Percentiles rank a stretch among this genome's conserved stretches.
phyloP scores from a whole-genome alignment of 768 basidiomycete genomes.

The Boletus patriciae region DNA sequence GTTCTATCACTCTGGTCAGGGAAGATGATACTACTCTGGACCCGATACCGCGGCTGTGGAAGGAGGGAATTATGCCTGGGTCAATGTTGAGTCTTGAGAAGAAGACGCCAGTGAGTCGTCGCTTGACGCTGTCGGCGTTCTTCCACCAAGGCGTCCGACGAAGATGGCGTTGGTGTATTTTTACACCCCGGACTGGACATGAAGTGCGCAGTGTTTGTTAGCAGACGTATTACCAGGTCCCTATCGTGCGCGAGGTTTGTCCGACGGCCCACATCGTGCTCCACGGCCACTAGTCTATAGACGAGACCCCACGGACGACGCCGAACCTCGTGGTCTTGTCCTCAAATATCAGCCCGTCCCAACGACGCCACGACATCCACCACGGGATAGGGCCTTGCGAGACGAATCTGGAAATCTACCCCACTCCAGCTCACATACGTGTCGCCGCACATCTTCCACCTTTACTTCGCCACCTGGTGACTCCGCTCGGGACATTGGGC shows the following conservation, averaged over 20 bases:
- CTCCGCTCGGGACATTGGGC: not conserved
- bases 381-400: not conserved
- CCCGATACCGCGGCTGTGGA: no score
- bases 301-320: no score
- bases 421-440: no score
- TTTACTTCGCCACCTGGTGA: no score
- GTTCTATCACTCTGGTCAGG: no score
- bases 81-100: not conserved
- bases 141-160: not conserved
- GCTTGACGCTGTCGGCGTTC: not conserved
- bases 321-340: not conserved
- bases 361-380: not conserved
- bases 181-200: no score
- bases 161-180: not conserved
- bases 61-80: not conserved
- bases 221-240: no score
- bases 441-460: not conserved
- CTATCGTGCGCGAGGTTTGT: no score
- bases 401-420: not conserved
- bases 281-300: not conserved
- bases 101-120: no score
- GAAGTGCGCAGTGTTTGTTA: no score
- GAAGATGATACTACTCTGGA: no score
- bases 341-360: not conserved
- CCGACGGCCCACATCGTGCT: no score